A percentile compares a stretch with the other conserved stretches of the same genome.
phyloP scores from a whole-genome alignment of 1,139 yeast species.

The Sugiyamaella xylanicola region DNA sequence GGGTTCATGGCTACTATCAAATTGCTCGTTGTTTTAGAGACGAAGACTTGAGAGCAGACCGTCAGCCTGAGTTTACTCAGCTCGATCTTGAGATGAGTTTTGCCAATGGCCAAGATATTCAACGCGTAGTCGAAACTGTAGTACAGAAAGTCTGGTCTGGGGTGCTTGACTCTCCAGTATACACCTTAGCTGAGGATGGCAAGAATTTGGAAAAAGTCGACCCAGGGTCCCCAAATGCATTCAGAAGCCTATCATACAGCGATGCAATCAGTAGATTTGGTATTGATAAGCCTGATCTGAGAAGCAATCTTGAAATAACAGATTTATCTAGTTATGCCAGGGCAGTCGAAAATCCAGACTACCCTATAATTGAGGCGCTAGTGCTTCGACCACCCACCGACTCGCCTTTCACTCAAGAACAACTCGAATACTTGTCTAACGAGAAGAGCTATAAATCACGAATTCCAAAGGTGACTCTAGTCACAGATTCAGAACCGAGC shows the following conservation, averaged over 20 bases:
- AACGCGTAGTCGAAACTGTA: constrained; percentile 60
- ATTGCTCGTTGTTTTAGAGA: constrained; percentile 93
- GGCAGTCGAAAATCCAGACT: constrained; percentile 46
- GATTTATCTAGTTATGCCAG: constrained; percentile 50
- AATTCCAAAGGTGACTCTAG: constrained; percentile 58
- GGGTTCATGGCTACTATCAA: constrained; percentile 82
- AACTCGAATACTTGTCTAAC: constrained; percentile 49
- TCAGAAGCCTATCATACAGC: constrained; percentile 58
- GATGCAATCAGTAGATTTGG: constrained; percentile 79
- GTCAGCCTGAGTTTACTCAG: constrained; percentile 98
- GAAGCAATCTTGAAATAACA: constrained; percentile 54
- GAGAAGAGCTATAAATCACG: constrained; percentile 56
- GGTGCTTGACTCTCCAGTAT: constrained; percentile 48
- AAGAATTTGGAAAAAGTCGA: constrained; percentile 10
- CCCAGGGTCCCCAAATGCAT: background rate
- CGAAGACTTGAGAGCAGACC: constrained; percentile 89
- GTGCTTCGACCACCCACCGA: constrained; percentile 56
- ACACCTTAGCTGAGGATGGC: constrained; percentile 28
- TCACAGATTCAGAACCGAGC: constrained; percentile 8
- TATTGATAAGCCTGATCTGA: constrained; percentile 90
- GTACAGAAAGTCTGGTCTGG: constrained; percentile 60
- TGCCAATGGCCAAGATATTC: constrained; percentile 69
- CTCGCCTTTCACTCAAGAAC: constrained; percentile 29
- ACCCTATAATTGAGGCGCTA: constrained; percentile 72
- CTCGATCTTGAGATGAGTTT: constrained; percentile 92